These are phyloP conservation scores for Neurospora sp. DNA, from an alignment of 495 filamentous ascomycete species.

Conservation along the genomic window DNA sequence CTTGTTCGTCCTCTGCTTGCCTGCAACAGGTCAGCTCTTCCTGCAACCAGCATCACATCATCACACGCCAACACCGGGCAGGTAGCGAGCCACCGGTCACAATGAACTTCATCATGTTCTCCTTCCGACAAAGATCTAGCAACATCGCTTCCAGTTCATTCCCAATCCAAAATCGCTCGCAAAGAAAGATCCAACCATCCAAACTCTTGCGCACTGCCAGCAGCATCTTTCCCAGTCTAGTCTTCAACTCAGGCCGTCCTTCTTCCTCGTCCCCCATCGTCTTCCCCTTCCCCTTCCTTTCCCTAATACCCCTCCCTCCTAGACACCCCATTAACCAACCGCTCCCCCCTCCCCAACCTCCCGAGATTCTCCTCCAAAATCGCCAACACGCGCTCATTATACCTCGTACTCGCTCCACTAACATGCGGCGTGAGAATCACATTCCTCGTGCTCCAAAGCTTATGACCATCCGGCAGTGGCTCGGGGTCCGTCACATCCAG, in stretches of 20 bases:
- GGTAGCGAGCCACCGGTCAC: background rate
- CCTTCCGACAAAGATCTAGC: background rate
- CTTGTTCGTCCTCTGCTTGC: background rate
- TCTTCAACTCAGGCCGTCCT: too few species aligned
- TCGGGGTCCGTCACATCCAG: slow-evolving; percentile 86
- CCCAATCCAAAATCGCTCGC: too few species aligned
- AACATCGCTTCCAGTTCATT: background rate
- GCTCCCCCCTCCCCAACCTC: slow-evolving; percentile 45
- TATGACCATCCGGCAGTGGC: slow-evolving; percentile 58
- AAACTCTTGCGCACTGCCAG: background rate
- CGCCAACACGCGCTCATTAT: slow-evolving; percentile 50
- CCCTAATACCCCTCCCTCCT: slow-evolving; percentile 47
- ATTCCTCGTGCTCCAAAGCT: slow-evolving; percentile 66
- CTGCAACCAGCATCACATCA: background rate
- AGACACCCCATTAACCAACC: slow-evolving; percentile 58
- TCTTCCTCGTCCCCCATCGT: too few species aligned
- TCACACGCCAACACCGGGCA: background rate
- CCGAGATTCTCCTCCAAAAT: slow-evolving; percentile 51
- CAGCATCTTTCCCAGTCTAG: background rate
- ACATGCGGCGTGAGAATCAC: slow-evolving; percentile 74
- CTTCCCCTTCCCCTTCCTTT: too few species aligned
- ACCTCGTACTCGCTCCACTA: slow-evolving; percentile 50
- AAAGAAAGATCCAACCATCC: background rate
- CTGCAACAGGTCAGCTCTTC: background rate
- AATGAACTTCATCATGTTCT: background rate